Evolutionary conservation across 2,329 filamentous ascomycete species (phyloP).

Genomic region (Blastomyces percursus): DNA sequence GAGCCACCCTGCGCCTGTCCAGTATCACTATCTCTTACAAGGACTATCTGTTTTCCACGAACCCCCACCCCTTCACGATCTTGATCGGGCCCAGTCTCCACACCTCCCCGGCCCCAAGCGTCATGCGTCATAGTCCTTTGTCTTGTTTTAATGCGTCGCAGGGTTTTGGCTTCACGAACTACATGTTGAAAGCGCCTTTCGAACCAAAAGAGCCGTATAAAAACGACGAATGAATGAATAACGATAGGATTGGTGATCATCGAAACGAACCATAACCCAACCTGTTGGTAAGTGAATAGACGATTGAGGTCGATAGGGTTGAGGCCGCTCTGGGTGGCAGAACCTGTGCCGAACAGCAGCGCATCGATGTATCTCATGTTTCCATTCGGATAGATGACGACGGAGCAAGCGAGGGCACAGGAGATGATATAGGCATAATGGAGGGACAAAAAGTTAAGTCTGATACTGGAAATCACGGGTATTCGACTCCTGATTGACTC

Average conservation of each 20-base stretch:
- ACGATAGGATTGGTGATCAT: conserved; percentile 74
- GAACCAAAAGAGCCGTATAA: conserved; percentile 93
- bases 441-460: conserved; percentile 37
- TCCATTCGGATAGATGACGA: conserved; percentile 60
- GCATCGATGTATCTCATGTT: conserved; percentile 71
- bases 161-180: conserved; percentile 57
- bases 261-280: conserved; percentile 59
- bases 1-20: conserved; percentile 20
- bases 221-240: conserved; percentile 76
- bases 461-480: conserved; percentile 28
- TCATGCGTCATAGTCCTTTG: conserved; percentile 39
- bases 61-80: conserved; percentile 30
- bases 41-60: conserved; percentile 28
- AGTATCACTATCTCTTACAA: conserved; percentile 24
- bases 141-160: conserved; percentile 54
- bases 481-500: conserved; percentile 23
- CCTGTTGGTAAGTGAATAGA: conserved; percentile 61
- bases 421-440: conserved; percentile 66
- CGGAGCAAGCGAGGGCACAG: conserved; percentile 60
- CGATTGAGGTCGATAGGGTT: conserved; percentile 63
- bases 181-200: conserved; percentile 88
- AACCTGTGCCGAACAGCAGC: conserved; percentile 74
- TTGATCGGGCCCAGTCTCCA: conserved; percentile 24
- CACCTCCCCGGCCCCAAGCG: conserved; percentile 23
- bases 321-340: conserved; percentile 83